Base-by-base conservation (phyloP, 768 basidiomycete genomes). In the Scleroderma bovista region DNA sequence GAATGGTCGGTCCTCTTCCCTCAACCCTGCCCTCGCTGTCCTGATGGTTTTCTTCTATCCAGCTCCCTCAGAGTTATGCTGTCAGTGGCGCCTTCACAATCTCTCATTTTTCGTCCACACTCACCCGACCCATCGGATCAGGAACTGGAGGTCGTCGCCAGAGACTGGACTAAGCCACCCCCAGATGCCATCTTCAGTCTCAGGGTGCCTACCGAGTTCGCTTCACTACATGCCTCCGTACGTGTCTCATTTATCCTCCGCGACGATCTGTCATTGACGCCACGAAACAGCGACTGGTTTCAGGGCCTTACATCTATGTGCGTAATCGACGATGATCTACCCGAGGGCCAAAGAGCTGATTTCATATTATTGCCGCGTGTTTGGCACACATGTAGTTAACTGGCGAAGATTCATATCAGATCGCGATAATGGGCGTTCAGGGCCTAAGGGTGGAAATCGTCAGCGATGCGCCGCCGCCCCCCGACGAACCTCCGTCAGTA, bases 141-240 rank as follows among this genome's bases (percentile, higher is more conserved):
- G 90, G 90, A 93, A 68, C 79, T 91, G 20, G 87, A 89, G 57
- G 78, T 76, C 23, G 76, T 86, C 42, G 90, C 88, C 11, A 75
- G 86, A 61, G 87, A 90, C 50, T 93, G 90, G 90, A 80, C 84
- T 22, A 90, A 88, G 59, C 88, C 89, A 12, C 88, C 90, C 15
- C 86, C 88, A 47, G 87, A 86, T 64, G 84, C 80, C 36, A 67
- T 76, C 40, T 88, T 92, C 72, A 75, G 76, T 54, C 70, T 93
- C 50, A 86, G 90, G 22, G 80, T 92, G 0, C 90, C 90, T 2
- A 84, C 88, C n/a, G 90, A 93, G 66, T 91, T 78, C 68, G 90
- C 87, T 2, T 89, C 89, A 23, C 75, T 89, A 29, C 84, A 88
- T 59, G 89, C 90, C 47, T 83, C 88, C 42, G 88, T 92, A 62